Conservation (phyloP, 2,329 filamentous ascomycete species). For the Cladorrhinum sp. region DNA sequence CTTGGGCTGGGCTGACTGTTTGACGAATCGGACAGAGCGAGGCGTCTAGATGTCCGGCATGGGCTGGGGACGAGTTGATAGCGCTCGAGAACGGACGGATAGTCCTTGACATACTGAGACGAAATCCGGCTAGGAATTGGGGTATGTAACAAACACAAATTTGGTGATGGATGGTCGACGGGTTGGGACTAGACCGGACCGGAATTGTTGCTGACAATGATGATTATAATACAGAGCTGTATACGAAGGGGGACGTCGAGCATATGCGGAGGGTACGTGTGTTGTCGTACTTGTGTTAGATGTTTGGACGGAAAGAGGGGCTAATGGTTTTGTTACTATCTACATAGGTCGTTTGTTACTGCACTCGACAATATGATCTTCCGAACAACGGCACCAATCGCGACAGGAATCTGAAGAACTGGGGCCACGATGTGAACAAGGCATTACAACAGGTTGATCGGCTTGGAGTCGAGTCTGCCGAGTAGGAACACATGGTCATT, state of each 20-base stretch:
- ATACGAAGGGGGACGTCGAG: background rate
- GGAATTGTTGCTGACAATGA: too few relatives aligned
- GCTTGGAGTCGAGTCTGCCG: background rate
- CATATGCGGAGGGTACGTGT: slow-evolving; percentile 45
- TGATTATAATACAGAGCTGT: background rate
- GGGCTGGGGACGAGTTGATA: slow-evolving; percentile 47
- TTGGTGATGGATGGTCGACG: background rate
- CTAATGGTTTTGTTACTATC: background rate
- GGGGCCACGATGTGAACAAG: slow-evolving; percentile 41
- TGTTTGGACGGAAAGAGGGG: background rate
- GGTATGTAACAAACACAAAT: slow-evolving; percentile 15
- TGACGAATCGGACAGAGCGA: background rate
- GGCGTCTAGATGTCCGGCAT: background rate
- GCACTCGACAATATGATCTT: slow-evolving; percentile 58
- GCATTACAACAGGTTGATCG: background rate
- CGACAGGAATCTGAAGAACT: slow-evolving; percentile 54
- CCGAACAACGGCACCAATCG: slow-evolving; percentile 43
- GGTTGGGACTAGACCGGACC: too few relatives aligned
- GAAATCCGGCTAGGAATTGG: slow-evolving; percentile 52
- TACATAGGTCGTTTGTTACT: slow-evolving; percentile 40
- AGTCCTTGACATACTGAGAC: slow-evolving; percentile 54
- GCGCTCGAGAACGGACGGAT: slow-evolving; percentile 56
- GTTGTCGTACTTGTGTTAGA: background rate
- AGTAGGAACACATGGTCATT: background rate
- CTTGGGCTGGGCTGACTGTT: too few relatives aligned